Percentiles rank a stretch among this genome's conserved stretches.
These are phyloP conservation scores for Ormosia semicastrata DNA, from an alignment of 306 rosid genomes.

Conservation along the genomic window DNA sequence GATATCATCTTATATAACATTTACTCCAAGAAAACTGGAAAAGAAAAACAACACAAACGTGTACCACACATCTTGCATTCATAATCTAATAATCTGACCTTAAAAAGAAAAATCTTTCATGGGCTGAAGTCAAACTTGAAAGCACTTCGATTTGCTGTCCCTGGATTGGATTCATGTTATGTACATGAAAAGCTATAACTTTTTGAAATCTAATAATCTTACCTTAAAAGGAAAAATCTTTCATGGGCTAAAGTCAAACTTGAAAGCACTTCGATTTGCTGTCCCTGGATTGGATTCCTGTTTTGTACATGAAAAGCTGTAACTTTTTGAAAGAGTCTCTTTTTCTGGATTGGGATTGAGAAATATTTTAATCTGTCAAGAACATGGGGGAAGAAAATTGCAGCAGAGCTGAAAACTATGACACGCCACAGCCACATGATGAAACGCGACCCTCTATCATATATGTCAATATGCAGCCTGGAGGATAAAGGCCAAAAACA, in stretches of 20 bases:
- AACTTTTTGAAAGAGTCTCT: neutral
- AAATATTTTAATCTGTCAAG: too few species aligned
- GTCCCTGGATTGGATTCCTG: neutral
- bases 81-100: neutral
- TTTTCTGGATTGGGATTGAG: neutral
- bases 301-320: neutral
- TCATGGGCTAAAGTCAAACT: neutral
- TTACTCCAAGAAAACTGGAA: neutral
- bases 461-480: neutral
- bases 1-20: neutral
- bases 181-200: neutral
- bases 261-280: neutral
- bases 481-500: neutral
- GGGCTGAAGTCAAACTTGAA: neutral
- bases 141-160: neutral
- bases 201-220: neutral
- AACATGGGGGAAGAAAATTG: neutral
- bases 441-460: neutral
- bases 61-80: neutral
- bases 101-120: neutral
- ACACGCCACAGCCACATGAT: conserved; percentile 24
- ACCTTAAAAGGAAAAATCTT: conserved; percentile 1
- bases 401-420: neutral
- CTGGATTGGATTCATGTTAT: neutral
- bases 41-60: neutral